These are phyloP conservation scores for Trichoderma sp. DNA, from an alignment of 2,329 filamentous ascomycete species.

Conservation along the genomic window DNA sequence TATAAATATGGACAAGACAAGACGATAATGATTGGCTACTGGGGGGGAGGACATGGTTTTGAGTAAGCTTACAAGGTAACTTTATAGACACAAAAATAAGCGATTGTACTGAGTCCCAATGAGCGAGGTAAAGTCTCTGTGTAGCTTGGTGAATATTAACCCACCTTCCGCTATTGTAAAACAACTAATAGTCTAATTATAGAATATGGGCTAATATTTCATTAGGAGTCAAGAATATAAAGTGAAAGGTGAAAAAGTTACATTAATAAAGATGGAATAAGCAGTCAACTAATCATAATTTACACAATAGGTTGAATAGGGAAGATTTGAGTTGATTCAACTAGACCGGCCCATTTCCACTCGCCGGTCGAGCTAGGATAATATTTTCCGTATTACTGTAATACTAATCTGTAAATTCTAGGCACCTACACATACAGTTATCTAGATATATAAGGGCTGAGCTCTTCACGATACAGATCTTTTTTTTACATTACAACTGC, in stretches of 20 bases:
- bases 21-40: neutral
- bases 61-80: neutral
- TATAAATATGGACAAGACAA: neutral
- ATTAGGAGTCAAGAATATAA: neutral
- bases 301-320: neutral
- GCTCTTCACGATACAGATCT: neutral
- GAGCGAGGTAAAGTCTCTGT: neutral
- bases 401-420: neutral
- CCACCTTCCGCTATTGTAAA: neutral
- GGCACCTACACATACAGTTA: neutral
- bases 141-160: neutral
- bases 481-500: neutral
- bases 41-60: neutral
- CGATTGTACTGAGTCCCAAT: neutral
- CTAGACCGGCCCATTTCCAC: neutral
- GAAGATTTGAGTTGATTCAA: neutral
- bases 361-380: neutral
- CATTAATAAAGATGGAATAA: neutral
- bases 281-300: neutral
- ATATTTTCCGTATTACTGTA: neutral
- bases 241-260: neutral
- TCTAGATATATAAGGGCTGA: neutral
- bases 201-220: neutral
- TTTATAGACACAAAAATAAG: neutral
- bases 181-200: neutral